These are phyloP conservation scores for Corymbia maculata DNA, from an alignment of 345 rosid species.

Conservation along the genomic window DNA sequence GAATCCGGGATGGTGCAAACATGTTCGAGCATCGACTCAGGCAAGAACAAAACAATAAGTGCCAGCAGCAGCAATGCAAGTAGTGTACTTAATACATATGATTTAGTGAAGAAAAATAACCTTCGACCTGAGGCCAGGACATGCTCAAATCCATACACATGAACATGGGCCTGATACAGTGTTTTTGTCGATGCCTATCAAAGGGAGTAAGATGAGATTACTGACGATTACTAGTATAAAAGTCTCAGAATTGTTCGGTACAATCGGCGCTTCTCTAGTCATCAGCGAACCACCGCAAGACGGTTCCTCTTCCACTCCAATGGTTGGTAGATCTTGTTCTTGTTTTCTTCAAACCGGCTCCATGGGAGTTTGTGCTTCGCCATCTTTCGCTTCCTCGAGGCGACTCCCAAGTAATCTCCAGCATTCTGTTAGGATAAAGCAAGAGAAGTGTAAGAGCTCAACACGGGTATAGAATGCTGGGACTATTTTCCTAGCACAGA, in stretches of 20 bases:
- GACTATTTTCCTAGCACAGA: not conserved
- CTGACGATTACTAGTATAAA: not conserved
- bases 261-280: not conserved
- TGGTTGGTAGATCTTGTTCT: conserved; percentile 3
- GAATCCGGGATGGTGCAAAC: not conserved
- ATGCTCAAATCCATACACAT: not conserved
- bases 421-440: conserved; percentile 10
- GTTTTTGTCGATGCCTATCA: not conserved
- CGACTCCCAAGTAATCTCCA: conserved; percentile 33
- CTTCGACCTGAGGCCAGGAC: not conserved
- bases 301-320: conserved; percentile 40
- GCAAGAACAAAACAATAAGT: not conserved
- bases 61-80: not conserved
- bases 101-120: not conserved
- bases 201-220: not conserved
- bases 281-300: conserved; percentile 21
- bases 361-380: conserved; percentile 44
- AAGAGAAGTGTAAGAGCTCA: not conserved
- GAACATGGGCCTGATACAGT: not conserved
- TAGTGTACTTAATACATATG: not conserved
- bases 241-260: not conserved
- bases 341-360: conserved; percentile 14
- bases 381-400: conserved; percentile 25
- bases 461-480: no score
- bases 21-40: not conserved